Base-by-base conservation (phyloP, 2,329 filamentous ascomycete species). In the Sarocladium brachiariae region DNA sequence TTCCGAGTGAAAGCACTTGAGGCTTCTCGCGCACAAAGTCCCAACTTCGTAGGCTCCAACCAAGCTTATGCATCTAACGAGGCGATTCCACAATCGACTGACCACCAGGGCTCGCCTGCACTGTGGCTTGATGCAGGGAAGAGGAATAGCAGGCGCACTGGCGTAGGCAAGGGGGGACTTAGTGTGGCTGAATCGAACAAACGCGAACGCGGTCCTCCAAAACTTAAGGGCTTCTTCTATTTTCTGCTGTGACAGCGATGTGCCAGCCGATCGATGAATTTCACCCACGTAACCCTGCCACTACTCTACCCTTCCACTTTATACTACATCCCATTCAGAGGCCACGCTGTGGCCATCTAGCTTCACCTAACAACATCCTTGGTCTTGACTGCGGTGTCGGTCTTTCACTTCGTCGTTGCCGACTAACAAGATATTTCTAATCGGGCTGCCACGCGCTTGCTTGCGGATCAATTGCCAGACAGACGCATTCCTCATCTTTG, bases 131-230 rank as follows among this genome's bases (percentile, higher is more conserved):
- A 11, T 19, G 21, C 35, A 39, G 35, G 14, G 23, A 45, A 45
- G 21, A 23, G 23, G n/a, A 45, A n/a, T n/a, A n/a, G n/a, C n/a
- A n/a, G n/a, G n/a, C n/a, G n/a, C n/a, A n/a, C n/a, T n/a, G 18
- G 7, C 33, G 18, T n/a, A 21, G 37, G 37, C 8, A 7, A 23
- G 39, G 39, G 43, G 8, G 43, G 13, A 8, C 3, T 14, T 31
- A 19, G 43, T 47, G 25, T 47, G 43, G 43, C 43, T 33, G 27
- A 13, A 19, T 47, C 24, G 27, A 47, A 23, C 39, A 13, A 45
- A 47, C 43, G 43, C 43, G 43, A 47, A 47, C 43, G 43, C 43
- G 43, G 43, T 47, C 43, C 27, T 33, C 43, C 24, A 47, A 47
- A 47, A 30, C 27, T 47, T 31, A 47, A 33, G 43, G 43, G 27